A percentile compares a stretch with the other conserved stretches of the same genome.
Conservation (phyloP, 148 eudicot genomes). For the Fallopia convolvulus region DNA sequence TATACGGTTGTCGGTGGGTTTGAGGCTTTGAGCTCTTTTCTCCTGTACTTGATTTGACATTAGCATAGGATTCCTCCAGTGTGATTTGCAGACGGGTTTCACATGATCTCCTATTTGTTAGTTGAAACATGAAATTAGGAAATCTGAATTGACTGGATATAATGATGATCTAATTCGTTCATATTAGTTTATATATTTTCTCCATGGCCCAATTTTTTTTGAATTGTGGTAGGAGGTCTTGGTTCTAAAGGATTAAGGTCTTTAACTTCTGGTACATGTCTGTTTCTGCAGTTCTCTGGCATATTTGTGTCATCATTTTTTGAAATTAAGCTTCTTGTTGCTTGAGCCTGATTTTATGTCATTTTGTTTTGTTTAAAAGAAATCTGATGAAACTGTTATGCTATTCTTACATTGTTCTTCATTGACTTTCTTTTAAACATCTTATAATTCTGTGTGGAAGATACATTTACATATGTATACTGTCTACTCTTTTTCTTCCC, state of each 20-base stretch:
- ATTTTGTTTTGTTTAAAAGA: neutral
- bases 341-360: neutral
- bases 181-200: neutral
- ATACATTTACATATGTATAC: neutral
- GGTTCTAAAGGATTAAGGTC: neutral
- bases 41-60: neutral
- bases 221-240: neutral
- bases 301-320: neutral
- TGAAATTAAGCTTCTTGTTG: neutral
- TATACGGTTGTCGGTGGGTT: neutral
- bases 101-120: neutral
- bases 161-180: neutral
- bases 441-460: neutral
- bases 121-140: neutral
- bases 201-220: neutral
- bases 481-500: neutral
- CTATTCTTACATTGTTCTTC: neutral
- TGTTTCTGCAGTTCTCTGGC: neutral
- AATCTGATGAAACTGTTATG: neutral
- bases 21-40: neutral
- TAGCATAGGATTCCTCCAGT: neutral
- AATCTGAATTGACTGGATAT: neutral
- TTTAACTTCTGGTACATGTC: neutral
- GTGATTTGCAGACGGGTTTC: neutral
- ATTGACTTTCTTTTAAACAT: neutral